A percentile compares a stretch with the other conserved stretches of the same genome.
These are phyloP conservation scores for Fusarium longipes DNA, from an alignment of 2,329 filamentous ascomycete species.

Conservation along the genomic window DNA sequence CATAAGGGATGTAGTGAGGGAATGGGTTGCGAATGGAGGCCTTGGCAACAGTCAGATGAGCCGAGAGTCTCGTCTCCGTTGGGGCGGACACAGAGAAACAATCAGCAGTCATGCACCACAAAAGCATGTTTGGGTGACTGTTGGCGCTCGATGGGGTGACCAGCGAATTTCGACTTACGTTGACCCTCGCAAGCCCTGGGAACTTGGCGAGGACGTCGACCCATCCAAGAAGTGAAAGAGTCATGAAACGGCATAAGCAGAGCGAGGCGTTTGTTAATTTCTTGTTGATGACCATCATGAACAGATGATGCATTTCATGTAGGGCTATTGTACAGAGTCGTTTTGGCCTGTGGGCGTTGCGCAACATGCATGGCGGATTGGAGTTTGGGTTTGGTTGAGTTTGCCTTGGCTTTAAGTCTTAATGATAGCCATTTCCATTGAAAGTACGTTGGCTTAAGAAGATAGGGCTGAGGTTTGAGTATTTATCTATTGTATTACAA, in stretches of 20 bases:
- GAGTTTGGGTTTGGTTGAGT: slow-evolving; percentile 20
- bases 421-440: slow-evolving; percentile 22
- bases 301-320: slow-evolving; percentile 45
- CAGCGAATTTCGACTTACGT: slow-evolving; percentile 65
- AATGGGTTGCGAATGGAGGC: slow-evolving; percentile 78
- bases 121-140: slow-evolving; percentile 76
- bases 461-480: neutral
- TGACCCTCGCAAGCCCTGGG: slow-evolving; percentile 64
- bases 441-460: neutral
- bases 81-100: slow-evolving; percentile 69
- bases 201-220: slow-evolving; percentile 66
- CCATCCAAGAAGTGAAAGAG: slow-evolving; percentile 45
- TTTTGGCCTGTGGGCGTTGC: slow-evolving; percentile 40
- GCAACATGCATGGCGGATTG: slow-evolving; percentile 40
- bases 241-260: slow-evolving; percentile 17
- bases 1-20: slow-evolving; percentile 72
- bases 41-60: slow-evolving; percentile 74
- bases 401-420: slow-evolving; percentile 22
- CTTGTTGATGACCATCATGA: slow-evolving; percentile 42
- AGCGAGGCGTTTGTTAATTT: slow-evolving; percentile 44
- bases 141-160: slow-evolving; percentile 72
- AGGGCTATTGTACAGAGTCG: slow-evolving; percentile 33
- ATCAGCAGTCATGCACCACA: slow-evolving; percentile 61
- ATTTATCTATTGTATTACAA: neutral
- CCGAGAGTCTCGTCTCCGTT: slow-evolving; percentile 64